These are phyloP conservation scores for Xylaria grammica DNA, from an alignment of 495 filamentous ascomycete species.

Conservation along the genomic window DNA sequence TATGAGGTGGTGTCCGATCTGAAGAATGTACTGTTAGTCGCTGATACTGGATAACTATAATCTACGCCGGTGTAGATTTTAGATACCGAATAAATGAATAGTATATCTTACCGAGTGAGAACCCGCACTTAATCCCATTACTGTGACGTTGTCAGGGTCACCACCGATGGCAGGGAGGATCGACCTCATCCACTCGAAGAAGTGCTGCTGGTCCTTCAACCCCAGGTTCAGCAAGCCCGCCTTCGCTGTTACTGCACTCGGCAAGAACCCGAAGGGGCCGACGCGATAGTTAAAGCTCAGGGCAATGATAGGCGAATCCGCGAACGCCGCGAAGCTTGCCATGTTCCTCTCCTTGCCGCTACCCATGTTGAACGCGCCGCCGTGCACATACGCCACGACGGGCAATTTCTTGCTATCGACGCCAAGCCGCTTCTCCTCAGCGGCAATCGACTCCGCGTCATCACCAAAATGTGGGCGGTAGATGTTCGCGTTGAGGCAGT, in stretches of 20 bases:
- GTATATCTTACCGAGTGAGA: slow-evolving; percentile 58
- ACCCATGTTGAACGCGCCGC: slow-evolving; percentile 59
- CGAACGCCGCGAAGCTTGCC: slow-evolving; percentile 60
- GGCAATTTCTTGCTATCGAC: slow-evolving; percentile 51
- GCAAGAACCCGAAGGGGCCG: slow-evolving; percentile 70
- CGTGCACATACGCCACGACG: slow-evolving; percentile 64
- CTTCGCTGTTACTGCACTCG: slow-evolving; percentile 57
- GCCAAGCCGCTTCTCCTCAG: slow-evolving; percentile 30
- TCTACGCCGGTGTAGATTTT: neutral
- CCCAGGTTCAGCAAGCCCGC: slow-evolving; percentile 68
- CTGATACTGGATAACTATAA: neutral
- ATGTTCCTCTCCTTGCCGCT: slow-evolving; percentile 50
- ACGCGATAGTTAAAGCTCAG: slow-evolving; percentile 74
- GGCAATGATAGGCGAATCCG: slow-evolving; percentile 57
- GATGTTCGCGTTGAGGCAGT: slow-evolving; percentile 59
- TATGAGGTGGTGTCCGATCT: slow-evolving; percentile 71
- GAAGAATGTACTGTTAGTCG: slow-evolving; percentile 8
- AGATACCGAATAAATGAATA: slow-evolving; percentile 30
- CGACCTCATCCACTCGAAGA: slow-evolving; percentile 68
- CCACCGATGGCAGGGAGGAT: slow-evolving; percentile 68
- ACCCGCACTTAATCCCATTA: slow-evolving; percentile 71
- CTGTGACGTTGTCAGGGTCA: slow-evolving; percentile 64
- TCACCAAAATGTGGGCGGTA: slow-evolving; percentile 46
- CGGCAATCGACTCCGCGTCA: slow-evolving; percentile 27
- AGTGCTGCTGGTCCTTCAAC: slow-evolving; percentile 68